Evolutionary conservation across 768 basidiomycete genomes (phyloP).

Genomic region (Suillus luteus): DNA sequence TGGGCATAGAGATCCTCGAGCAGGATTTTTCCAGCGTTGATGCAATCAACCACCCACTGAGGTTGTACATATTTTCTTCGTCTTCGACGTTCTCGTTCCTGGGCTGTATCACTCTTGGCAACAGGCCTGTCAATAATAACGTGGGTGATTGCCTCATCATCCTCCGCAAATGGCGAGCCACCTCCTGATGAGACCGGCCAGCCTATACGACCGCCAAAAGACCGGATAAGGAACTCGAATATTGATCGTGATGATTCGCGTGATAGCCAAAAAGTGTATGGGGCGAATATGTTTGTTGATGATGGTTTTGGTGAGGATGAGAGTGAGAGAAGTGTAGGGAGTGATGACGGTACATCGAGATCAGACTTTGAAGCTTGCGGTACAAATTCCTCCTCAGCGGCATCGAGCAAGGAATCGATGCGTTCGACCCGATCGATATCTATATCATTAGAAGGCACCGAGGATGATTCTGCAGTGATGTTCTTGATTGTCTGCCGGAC

Average conservation of each 20-base stretch:
- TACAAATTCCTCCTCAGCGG: constrained; percentile 67
- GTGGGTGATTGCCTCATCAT: constrained; percentile 87
- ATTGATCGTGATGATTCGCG: constrained; percentile 89
- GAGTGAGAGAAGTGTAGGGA: constrained; percentile 72
- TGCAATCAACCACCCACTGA: constrained; percentile 96
- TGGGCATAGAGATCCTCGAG: constrained; percentile 85
- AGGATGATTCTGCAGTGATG: constrained; percentile 32
- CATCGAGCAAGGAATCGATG: constrained; percentile 31
- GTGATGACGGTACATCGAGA: constrained; percentile 43
- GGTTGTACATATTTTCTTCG: constrained; percentile 91
- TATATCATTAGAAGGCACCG: constrained; percentile 36
- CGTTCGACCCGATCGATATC: constrained; percentile 41
- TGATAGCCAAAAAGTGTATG: constrained; percentile 91
- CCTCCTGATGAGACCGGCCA: constrained; percentile 83
- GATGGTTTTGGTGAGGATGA: constrained; percentile 58
- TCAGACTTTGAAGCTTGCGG: constrained; percentile 56
- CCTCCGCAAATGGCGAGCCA: constrained; percentile 78
- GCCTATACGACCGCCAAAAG: constrained; percentile 90
- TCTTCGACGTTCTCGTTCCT: constrained; percentile 60
- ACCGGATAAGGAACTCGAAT: constrained; percentile 92
- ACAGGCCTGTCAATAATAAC: constrained; percentile 91
- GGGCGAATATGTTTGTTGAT: constrained; percentile 70
- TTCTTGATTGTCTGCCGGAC: constrained; percentile 52
- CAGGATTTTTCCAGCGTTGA: constrained; percentile 84
- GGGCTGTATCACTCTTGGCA: constrained; percentile 51